Base-by-base conservation (phyloP, 1,284 basidiomycete genomes). In the Microbotryum silenes-acaulis region DNA sequence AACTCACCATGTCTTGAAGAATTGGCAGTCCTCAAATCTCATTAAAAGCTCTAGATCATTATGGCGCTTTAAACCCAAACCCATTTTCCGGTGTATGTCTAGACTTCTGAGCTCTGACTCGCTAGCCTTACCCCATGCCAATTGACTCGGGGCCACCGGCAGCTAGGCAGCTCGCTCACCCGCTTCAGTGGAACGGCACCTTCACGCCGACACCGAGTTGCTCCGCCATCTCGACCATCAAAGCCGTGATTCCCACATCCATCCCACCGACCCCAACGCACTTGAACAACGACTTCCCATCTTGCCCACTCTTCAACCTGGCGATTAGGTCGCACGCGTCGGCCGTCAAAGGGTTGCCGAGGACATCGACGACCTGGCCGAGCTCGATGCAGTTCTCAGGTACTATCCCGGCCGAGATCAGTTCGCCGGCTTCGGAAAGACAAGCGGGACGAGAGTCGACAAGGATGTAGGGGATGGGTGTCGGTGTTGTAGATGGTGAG, bases 191-290 rank as follows among this genome's bases (percentile, higher is more conserved):
- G 50, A 69, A 67, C 1, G 51, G 23, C 12, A 64, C 63, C 7
- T 23, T 7, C 4, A 51, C 16, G 2, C 64, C 67, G 10, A 64
- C 10, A 12, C 59, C 61, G 4, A 23, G 47, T 37, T 59, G 48
- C 45, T 56, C 55, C 14, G 69, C 69, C 46, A 56, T 57, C 6
- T 64, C 54, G 10, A 70, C 64, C 1, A 70, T 59, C 3, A 68
- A 23, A 10, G 50, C 54, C 31, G 70, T 63, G 14, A 71, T 64
- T 0, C 65, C 67, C 14, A 66, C 67, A 52, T 71, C 70, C 70
- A 71, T 71, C 21, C 61, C 65, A 3, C 70, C 70, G 6, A 71
- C 60, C 4, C 70, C 70, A 8, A 71, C 69, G 18, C 65, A 67
- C 61, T 71, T 71, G 59, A 64, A 69, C 52, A 69, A 37, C 31